Base-by-base conservation (phyloP, 1,139 yeast genomes). In the Pichia sp. region DNA sequence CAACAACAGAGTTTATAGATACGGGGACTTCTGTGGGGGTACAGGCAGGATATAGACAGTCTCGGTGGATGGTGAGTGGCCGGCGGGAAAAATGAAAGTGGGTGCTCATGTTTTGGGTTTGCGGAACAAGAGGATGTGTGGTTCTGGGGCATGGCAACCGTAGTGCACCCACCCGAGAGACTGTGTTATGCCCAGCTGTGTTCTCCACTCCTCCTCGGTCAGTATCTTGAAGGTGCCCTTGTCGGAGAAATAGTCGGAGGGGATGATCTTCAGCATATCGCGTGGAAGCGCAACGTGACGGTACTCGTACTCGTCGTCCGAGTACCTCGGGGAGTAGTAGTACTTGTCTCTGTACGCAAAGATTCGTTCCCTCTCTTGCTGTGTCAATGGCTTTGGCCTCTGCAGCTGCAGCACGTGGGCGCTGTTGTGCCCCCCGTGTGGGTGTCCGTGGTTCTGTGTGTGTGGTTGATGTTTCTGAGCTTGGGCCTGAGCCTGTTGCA, bases 81-180 rank as follows among this genome's bases (percentile, higher is more conserved):
- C 28, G 28, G 37, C 3, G 37, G n/a, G 18, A 6, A 13, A 13
- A n/a, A 5, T 9, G 7, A 16, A 6, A 6, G 16, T 13, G n/a
- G 36, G 16, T 31, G 18, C 18, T 44, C 44, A 55, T 70, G 72
- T 52, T 46, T 62, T 64, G 22, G 85, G 79, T 63, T 89, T 75
- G 67, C 91, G 93, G 74, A 95, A 95, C 58, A 95, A 75, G 57
- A 95, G 74, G 57, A 95, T 93, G 67, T 95, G 99, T 26, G 99
- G 99, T 69, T 95, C 99, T 36, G 99, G 99, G 0, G 97, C 86
- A 70, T 95, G 99, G 49, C 96, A 91, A 66, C 93, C 99, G 67
- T 93, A 95, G 69, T 95, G 99, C 49, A 80, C 95, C 99, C 99
- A 95, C 1, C 99, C 99, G 56, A 95, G 75, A 46, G 96, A 87